Evolutionary conservation across 768 basidiomycete species (phyloP), one percentile per base, ranked within the genome.

Genomic region (Suillus decipiens): DNA sequence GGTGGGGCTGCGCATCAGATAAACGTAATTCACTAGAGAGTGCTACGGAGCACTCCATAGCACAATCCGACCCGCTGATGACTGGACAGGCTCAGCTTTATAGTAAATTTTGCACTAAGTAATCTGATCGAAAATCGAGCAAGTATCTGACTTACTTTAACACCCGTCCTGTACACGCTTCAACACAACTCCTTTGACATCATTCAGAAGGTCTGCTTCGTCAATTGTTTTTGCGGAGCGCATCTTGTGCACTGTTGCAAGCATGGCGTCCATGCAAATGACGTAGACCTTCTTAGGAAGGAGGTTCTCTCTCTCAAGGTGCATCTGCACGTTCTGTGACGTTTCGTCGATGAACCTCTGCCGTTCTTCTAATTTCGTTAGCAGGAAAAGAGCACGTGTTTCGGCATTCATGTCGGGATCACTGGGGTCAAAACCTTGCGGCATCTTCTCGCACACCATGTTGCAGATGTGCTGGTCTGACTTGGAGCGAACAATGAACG

Each of bases 341-440:
- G 70, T 71, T 37, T 67, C 59, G 36, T 63, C 53, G n/a, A 71
- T 64, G 39, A 68, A 71, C 28, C 68, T 50, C 41, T 51, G 45
- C 1, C 64, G 65, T 15, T 68, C 68, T 19, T 58, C 22, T 8
- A 3, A 42, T 53, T 62, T 66, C 17, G 62, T 60, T 34, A 37
- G 59, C 58, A 15, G 22, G 12, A 31, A 54, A 17, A 36, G 64
- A 39, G n/a, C 50, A 33, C 33, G 41, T 7, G 28, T 33, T 19
- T 62, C 42, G 5, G 36, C 61, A 9, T 31, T 17, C 50, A 31
- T 51, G 50, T 19, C 9, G 3, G 45, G 45, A 24, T 22, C 45
- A 22, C 6, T 5, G 24, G 2, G 45, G 22, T 47, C 22, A 6
- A 47, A 47, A 24, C 45, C 48, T 24, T 9, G 36, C 36, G n/a